phyloP scores from a whole-genome alignment of 2,329 filamentous ascomycete species.

The Colletotrichum godetiae region DNA sequence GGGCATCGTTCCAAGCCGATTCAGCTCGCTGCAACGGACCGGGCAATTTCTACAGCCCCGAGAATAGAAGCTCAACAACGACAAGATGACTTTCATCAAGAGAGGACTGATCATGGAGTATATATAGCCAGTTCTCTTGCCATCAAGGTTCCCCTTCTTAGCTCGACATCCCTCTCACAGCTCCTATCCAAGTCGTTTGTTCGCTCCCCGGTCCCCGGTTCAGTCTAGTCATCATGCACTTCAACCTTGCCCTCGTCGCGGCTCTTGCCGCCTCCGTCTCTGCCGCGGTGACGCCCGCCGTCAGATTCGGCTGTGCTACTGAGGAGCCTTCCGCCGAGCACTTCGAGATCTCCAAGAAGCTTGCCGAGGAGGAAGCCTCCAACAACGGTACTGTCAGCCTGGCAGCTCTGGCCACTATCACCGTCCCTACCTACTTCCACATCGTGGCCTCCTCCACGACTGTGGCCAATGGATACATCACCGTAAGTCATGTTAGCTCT shows the following conservation, averaged over 20 bases:
- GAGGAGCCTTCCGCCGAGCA: conserved; percentile 14
- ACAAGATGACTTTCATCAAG: background rate
- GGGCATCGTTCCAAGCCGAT: background rate
- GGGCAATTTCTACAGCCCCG: background rate
- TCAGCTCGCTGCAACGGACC: background rate
- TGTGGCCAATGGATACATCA: conserved; percentile 47
- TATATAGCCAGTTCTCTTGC: background rate
- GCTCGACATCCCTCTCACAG: conserved; percentile 17
- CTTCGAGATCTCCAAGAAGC: conserved; percentile 33
- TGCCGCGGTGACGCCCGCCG: conserved; percentile 4
- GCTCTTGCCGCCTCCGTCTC: conserved; percentile 18
- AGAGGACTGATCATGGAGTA: background rate
- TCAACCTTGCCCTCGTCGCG: conserved; percentile 13
- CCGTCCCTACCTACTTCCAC: conserved; percentile 54
- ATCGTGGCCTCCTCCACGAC: conserved; percentile 45
- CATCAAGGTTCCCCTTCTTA: conserved; percentile 7
- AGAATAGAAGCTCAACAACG: background rate
- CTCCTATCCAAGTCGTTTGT: background rate
- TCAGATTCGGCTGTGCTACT: conserved; percentile 10
- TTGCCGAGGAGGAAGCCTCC: conserved; percentile 36
- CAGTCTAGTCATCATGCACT: background rate
- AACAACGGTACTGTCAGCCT: conserved; percentile 35
- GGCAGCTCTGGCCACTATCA: conserved; percentile 40
- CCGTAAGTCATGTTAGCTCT: conserved; percentile 40
- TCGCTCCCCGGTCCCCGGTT: background rate